These are phyloP conservation scores for Pestalotiopsis sp. DNA, from an alignment of 2,329 filamentous ascomycete species.

Conservation along the genomic window DNA sequence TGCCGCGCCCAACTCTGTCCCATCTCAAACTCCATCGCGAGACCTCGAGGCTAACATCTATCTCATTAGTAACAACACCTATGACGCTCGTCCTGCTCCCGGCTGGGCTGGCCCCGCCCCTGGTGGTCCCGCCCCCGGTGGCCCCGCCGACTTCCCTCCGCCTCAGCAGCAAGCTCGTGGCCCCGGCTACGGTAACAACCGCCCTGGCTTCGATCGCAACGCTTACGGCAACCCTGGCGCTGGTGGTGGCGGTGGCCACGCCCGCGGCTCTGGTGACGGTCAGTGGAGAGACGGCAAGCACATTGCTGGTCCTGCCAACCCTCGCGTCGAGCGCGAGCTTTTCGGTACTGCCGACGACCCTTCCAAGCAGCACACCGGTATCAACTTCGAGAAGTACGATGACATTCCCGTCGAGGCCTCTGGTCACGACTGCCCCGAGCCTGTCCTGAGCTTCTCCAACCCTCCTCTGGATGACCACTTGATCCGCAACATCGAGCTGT, in stretches of 20 bases:
- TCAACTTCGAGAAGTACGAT: conserved; percentile 99
- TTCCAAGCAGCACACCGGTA: conserved; percentile 93
- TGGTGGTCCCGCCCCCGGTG: conserved; percentile 34
- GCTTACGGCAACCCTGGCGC: conserved; percentile 58
- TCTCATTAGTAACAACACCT: conserved; percentile 48
- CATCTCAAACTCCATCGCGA: conserved; percentile 25
- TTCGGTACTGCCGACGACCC: conserved; percentile 92
- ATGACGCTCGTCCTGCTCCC: conserved; percentile 39
- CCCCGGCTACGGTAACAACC: conserved; percentile 18
- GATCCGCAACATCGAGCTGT: conserved; percentile 88
- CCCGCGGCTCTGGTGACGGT: conserved; percentile 89
- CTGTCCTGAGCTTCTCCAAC: conserved; percentile 87
- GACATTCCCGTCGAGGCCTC: conserved; percentile 99
- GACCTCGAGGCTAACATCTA: neutral
- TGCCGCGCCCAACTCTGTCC: neutral
- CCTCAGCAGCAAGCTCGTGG: conserved; percentile 10
- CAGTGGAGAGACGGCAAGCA: conserved; percentile 98
- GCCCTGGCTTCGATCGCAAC: conserved; percentile 61
- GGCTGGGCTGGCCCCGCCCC: conserved; percentile 35
- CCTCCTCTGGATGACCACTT: conserved; percentile 95
- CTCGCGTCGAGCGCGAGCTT: conserved; percentile 90
- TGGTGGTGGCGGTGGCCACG: conserved; percentile 51
- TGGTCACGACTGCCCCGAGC: conserved; percentile 89
- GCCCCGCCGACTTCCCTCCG: conserved; percentile 24
- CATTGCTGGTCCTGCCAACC: conserved; percentile 84